Evolutionary conservation across 2,329 filamentous ascomycete genomes (phyloP), one percentile per base, ranked within the genome.

Genomic region (Fusarium mangiferae): DNA sequence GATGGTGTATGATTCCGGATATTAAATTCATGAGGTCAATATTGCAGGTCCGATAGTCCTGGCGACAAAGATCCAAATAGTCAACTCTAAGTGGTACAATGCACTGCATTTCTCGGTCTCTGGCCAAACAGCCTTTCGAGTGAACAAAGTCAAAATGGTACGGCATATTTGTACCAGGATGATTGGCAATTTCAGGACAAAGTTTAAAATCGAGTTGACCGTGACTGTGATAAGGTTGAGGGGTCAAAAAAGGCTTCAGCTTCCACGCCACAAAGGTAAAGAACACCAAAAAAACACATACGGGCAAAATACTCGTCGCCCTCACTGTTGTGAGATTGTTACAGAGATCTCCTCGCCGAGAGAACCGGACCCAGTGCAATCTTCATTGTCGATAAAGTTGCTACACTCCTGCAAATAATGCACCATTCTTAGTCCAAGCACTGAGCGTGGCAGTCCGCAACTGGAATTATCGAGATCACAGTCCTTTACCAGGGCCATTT

Each of bases 1-100:
- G 2, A 2, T 18, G 1, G 2, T 48, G 5, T 33, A 13, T n/a
- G 9, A 3, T 5, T 24, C 11, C 4, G 3, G 33, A 30, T 13
- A 15, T 24, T 20, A 35, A 0, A 24, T 13, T 14, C 14, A 3
- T 10, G 12, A 24, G 12, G 24, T 4, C 4, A 14, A 18, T 14
- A 20, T 24, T 24, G 8, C 2, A 14, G 17, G 17, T 24, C 2
- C 0, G 11, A 7, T 20, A 14, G 22, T 6, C 12, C 12, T 14
- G 6, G 12, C 3, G 17, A 24, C 11, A 24, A 14, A 14, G 30
- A 7, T 35, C 12, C 8, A 24, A 4, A 24, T 18, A 20, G 6
- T 35, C 12, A 35, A 51, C 28, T 51, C 11, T 24, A 22, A 51
- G 15, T n/a, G 7, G 3, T n/a, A 26, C 14, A 28, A 15, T n/a